Conservation (phyloP, 2,329 filamentous ascomycete genomes). For the Ascochyta clinopodiicola region DNA sequence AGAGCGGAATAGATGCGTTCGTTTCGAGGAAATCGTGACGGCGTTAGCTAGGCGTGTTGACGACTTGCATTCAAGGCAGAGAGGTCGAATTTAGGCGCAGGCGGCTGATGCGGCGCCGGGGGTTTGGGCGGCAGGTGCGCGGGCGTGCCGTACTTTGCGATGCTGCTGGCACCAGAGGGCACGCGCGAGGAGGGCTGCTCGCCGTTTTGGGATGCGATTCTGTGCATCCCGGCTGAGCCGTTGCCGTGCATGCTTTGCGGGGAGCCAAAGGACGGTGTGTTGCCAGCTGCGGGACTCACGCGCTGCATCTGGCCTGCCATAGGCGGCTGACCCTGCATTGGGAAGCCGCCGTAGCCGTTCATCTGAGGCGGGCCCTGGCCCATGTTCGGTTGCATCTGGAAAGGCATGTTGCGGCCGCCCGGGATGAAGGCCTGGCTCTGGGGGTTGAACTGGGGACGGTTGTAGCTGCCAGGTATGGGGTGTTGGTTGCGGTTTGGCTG, state of each 20-base stretch:
- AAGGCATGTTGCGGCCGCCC: slow-evolving; percentile 52
- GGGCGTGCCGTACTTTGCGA: slow-evolving; percentile 64
- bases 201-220: slow-evolving; percentile 34
- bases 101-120: slow-evolving; percentile 46
- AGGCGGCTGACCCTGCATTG: slow-evolving; percentile 23
- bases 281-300: slow-evolving; percentile 36
- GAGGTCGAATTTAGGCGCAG: slow-evolving; percentile 15
- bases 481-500: slow-evolving; percentile 78
- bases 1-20: slow-evolving; percentile 1
- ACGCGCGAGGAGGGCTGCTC: slow-evolving; percentile 30
- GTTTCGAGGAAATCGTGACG: background rate
- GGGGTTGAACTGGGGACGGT: slow-evolving; percentile 87
- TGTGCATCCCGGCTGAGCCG: slow-evolving; percentile 27
- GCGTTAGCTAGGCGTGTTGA: background rate
- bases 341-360: slow-evolving; percentile 39
- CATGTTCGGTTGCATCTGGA: slow-evolving; percentile 42
- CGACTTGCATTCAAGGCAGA: slow-evolving; percentile 2
- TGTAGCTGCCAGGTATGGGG: slow-evolving; percentile 83
- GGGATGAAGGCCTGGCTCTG: slow-evolving; percentile 94
- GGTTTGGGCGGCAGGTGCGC: slow-evolving; percentile 63
- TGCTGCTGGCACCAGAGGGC: slow-evolving; percentile 52
- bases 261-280: slow-evolving; percentile 39
- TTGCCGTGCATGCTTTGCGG: slow-evolving; percentile 35
- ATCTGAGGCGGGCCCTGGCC: slow-evolving; percentile 40
- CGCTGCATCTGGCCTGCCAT: slow-evolving; percentile 33